Base-by-base conservation (phyloP, 2,329 filamentous ascomycete genomes). In the Dothistroma septosporum region DNA sequence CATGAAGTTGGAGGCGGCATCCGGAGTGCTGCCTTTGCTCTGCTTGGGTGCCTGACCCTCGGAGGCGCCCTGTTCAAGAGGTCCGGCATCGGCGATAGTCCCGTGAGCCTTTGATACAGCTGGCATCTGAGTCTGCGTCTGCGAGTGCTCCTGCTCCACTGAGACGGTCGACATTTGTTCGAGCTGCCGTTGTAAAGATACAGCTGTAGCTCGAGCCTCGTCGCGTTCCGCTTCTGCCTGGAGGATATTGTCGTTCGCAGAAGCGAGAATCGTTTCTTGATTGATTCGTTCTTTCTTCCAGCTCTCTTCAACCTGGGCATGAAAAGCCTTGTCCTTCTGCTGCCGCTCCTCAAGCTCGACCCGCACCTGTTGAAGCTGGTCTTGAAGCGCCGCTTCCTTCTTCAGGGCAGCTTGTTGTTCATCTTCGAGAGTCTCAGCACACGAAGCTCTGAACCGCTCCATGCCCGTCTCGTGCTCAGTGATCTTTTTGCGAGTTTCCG, bases 141-240 rank as follows among this genome's bases (percentile, higher is more conserved):
- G 50, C 24, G 21, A 10, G 8, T 16, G 11, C 24, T 33, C 31
- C 21, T 41, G 31, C 31, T 22, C 28, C 9, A n/a, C n/a, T 28
- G 21, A 21, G 24, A 6, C 22, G 11, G 22, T 32, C 28, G 32
- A 60, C 60, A 19, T 2, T 19, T 53, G 6, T 21, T 32, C 50
- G 21, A 53, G 50, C 50, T 53, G 16, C 33, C 10, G 33, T 19
- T 24, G 53, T 8, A 55, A 33, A 33, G 19, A n/a, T 22, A 7
- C 35, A n/a, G 44, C 21, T 22, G 21, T 19, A 5, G 55, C 58
- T 11, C 50, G 24, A 32, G 60, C 60, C 46, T 61, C 33, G 24
- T 64, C 35, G 14, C 54, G 49, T 54, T 65, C 46, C 11, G 35
- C 37, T 16, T 63, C 47, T 14, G 56, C 58, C 24, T 58, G 47